These are phyloP conservation scores for Nannizziopsis barbatae DNA, from an alignment of 2,329 filamentous ascomycete genomes.

Conservation along the genomic window DNA sequence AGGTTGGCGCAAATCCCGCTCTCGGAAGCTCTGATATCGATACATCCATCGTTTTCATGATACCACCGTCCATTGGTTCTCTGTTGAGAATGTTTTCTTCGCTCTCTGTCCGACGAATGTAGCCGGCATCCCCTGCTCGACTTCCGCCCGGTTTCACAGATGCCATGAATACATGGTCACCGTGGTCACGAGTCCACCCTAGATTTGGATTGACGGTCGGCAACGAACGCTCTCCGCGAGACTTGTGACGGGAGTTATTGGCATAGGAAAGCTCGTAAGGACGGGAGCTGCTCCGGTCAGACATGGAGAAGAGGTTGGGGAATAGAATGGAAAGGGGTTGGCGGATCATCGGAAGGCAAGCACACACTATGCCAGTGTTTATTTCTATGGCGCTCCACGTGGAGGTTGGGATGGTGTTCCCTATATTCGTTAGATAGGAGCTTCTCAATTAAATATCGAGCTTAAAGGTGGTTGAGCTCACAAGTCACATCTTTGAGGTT, in stretches of 20 bases:
- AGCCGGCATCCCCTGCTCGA: neutral
- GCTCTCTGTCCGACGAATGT: constrained; percentile 8
- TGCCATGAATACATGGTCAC: constrained; percentile 2
- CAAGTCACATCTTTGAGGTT: constrained; percentile 13
- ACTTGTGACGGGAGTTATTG: constrained; percentile 1
- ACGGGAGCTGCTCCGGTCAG: constrained; percentile 4
- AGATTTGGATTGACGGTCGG: neutral
- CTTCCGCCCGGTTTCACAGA: constrained; percentile 7
- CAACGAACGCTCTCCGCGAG: constrained; percentile 4
- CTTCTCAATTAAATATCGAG: no score
- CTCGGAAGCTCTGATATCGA: constrained; percentile 6
- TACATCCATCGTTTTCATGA: constrained; percentile 7
- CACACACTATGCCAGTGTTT: constrained; percentile 28
- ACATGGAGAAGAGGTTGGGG: constrained; percentile 14
- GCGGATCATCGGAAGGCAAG: constrained; percentile 31
- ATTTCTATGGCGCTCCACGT: constrained; percentile 32
- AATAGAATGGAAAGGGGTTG: constrained; percentile 21
- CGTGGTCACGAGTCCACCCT: neutral
- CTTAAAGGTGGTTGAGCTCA: constrained; percentile 1
- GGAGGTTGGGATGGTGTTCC: constrained; percentile 24
- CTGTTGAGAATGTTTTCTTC: constrained; percentile 6
- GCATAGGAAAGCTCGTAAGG: constrained; percentile 1
- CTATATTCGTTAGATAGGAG: constrained; percentile 1
- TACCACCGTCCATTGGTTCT: neutral
- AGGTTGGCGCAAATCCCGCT: neutral